These are phyloP conservation scores for Botrytis fabae DNA, from an alignment of 2,329 filamentous ascomycete species.

Conservation along the genomic window DNA sequence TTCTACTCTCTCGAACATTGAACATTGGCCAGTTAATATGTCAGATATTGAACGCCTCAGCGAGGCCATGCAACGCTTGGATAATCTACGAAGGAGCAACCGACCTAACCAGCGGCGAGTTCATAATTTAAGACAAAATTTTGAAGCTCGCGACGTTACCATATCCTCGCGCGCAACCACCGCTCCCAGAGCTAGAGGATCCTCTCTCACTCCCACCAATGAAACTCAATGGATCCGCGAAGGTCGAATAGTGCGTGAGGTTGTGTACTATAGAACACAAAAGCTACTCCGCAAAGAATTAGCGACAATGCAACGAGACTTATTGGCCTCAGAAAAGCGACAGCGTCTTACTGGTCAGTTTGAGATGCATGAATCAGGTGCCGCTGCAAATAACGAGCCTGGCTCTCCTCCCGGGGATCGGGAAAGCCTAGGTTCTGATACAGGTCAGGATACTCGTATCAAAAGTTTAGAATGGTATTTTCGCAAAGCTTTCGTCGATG, in stretches of 20 bases:
- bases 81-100: not conserved
- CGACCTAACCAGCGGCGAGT: not conserved
- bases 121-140: not conserved
- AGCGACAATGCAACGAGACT: not conserved
- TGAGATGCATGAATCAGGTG: not conserved
- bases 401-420: no score
- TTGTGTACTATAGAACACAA: not conserved
- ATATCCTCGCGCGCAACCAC: not conserved
- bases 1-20: not conserved
- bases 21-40: not conserved
- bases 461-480: not conserved
- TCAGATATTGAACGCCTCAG: not conserved
- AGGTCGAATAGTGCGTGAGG: not conserved
- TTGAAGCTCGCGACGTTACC: not conserved
- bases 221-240: not conserved
- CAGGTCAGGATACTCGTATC: no score
- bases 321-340: no score
- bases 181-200: not conserved
- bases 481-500: not conserved
- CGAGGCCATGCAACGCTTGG: not conserved
- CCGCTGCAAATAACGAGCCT: not conserved
- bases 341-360: not conserved
- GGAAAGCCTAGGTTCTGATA: not conserved
- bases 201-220: not conserved
- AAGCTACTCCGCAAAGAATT: not conserved